Conservation (phyloP, 192 early-diverging fungal species). For the Coemansia sp. region DNA sequence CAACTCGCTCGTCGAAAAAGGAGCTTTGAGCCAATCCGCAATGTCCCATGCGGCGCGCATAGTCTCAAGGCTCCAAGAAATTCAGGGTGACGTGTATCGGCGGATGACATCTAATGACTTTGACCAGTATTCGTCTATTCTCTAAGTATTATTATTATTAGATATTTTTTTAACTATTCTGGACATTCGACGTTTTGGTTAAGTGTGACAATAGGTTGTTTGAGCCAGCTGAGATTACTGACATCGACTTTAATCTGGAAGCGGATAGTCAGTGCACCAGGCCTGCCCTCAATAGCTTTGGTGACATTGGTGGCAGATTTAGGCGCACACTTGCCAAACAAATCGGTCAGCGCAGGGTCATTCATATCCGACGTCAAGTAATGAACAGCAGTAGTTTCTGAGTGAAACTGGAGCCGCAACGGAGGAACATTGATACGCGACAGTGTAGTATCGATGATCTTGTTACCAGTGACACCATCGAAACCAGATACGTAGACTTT, state of each 20-base stretch:
- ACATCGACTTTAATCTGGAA: conserved; percentile 51
- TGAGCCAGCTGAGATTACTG: conserved; percentile 37
- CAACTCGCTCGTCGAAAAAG: conserved; percentile 15
- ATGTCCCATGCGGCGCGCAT: conserved; percentile 37
- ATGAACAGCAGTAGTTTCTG: conserved; percentile 9
- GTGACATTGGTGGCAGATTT: neutral
- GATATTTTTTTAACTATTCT: conserved; percentile 37
- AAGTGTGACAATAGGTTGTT: conserved; percentile 47
- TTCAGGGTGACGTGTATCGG: conserved; percentile 31
- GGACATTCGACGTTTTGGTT: conserved; percentile 52
- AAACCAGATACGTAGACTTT: conserved; percentile 29
- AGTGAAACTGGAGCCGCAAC: conserved; percentile 37
- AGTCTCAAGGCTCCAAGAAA: conserved; percentile 31
- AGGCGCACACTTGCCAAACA: conserved; percentile 52
- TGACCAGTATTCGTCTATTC: conserved; percentile 24
- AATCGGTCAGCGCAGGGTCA: conserved; percentile 44
- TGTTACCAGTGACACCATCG: conserved; percentile 42
- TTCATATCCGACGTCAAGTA: conserved; percentile 47
- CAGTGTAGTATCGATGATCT: conserved; percentile 35
- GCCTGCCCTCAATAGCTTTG: neutral
- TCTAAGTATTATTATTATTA: conserved; percentile 10
- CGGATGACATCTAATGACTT: conserved; percentile 15
- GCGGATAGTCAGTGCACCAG: conserved; percentile 35
- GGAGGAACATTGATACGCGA: conserved; percentile 14
- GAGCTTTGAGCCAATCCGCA: conserved; percentile 9